Conservation (phyloP, 2,329 filamentous ascomycete species). For the Falciphora oryzae region DNA sequence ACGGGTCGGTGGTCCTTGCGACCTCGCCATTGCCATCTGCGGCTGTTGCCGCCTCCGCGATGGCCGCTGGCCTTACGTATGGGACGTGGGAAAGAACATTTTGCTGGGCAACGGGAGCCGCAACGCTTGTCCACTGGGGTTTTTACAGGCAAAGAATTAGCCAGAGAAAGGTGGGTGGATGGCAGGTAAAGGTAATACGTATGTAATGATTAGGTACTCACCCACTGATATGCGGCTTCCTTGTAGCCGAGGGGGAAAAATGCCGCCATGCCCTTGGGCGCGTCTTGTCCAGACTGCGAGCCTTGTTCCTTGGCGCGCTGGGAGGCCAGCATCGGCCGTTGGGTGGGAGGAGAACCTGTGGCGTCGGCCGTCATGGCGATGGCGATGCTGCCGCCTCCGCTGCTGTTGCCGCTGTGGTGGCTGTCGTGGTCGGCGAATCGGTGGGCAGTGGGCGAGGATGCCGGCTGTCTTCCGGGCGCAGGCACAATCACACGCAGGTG, state of each 20-base stretch:
- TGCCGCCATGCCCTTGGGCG: conserved; percentile 36
- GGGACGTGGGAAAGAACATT: conserved; percentile 83
- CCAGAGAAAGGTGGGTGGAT: neutral
- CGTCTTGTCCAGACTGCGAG: neutral
- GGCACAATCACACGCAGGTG: conserved; percentile 6
- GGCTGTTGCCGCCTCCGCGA: conserved; percentile 37
- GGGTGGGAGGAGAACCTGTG: conserved; percentile 4
- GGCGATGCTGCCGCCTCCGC: neutral
- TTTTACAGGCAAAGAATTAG: conserved; percentile 14
- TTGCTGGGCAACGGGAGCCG: conserved; percentile 79
- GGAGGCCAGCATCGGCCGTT: conserved; percentile 20
- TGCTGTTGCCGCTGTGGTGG: neutral
- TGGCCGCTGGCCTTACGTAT: conserved; percentile 63
- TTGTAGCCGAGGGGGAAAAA: conserved; percentile 88
- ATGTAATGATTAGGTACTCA: conserved; percentile 34
- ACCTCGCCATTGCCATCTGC: conserved; percentile 8
- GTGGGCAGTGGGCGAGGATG: neutral
- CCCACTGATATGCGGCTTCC: conserved; percentile 88
- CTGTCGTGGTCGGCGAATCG: neutral
- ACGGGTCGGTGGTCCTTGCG: conserved; percentile 54
- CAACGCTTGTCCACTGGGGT: conserved; percentile 74
- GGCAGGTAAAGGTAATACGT: neutral
- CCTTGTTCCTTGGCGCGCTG: conserved; percentile 13
- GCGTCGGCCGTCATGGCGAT: conserved; percentile 6
- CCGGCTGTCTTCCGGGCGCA: neutral